phyloP scores from a whole-genome alignment of 2,329 filamentous ascomycete genomes.

The Capronia coronata region DNA sequence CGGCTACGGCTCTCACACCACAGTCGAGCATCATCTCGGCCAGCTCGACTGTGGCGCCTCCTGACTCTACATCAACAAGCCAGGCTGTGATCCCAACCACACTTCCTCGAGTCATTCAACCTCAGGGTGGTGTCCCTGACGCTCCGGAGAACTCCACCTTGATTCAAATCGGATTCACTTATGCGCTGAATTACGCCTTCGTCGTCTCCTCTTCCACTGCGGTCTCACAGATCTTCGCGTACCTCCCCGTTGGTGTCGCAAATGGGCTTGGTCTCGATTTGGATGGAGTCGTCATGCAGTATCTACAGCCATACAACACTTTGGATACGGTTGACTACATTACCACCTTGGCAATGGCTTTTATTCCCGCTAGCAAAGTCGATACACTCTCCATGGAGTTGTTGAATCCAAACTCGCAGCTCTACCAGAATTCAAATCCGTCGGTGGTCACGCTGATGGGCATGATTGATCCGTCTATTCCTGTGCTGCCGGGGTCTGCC shows the following conservation, averaged over 20 bases:
- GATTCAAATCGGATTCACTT: slow-evolving; percentile 80
- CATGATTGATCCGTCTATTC: slow-evolving; percentile 79
- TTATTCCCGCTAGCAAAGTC: slow-evolving; percentile 66
- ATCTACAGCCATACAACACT: slow-evolving; percentile 38
- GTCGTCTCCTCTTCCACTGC: slow-evolving; percentile 65
- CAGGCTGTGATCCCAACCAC: slow-evolving; percentile 54
- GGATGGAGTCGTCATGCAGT: slow-evolving; percentile 27
- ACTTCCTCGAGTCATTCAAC: slow-evolving; percentile 70
- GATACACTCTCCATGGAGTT: slow-evolving; percentile 63
- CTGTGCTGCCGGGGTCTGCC: slow-evolving; percentile 50
- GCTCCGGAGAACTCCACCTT: slow-evolving; percentile 60
- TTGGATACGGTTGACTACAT: slow-evolving; percentile 64
- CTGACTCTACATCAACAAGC: slow-evolving; percentile 36
- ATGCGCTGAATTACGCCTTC: slow-evolving; percentile 75
- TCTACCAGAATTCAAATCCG: slow-evolving; percentile 64
- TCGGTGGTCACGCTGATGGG: slow-evolving; percentile 67
- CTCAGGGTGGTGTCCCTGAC: slow-evolving; percentile 52
- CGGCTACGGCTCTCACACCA: slow-evolving; percentile 35
- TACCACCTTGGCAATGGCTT: slow-evolving; percentile 70
- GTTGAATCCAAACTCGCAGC: slow-evolving; percentile 60
- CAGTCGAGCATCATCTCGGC: slow-evolving; percentile 32
- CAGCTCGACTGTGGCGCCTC: slow-evolving; percentile 28
- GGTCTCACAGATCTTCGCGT: slow-evolving; percentile 77
- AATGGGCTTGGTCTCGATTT: slow-evolving; percentile 51
- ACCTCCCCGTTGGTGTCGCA: slow-evolving; percentile 64